Base-by-base conservation (phyloP, 495 filamentous ascomycete species). In the Thermothielavioides terrestris region DNA sequence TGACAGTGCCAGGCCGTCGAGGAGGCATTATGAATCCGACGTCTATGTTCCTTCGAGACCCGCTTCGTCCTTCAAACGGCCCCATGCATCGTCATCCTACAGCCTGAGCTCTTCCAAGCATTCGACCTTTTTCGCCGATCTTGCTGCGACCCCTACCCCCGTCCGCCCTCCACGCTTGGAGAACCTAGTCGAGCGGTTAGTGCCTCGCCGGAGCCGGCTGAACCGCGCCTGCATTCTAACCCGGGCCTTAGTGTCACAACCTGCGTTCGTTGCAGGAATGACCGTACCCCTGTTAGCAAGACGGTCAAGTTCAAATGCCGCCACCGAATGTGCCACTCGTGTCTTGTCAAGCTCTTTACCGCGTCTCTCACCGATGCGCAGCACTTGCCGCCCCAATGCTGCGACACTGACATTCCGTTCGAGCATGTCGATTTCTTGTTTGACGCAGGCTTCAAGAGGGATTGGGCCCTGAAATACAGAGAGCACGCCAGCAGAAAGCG, bases 301-400 rank as follows among this genome's bases (percentile, higher is more conserved):
- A 76, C 79, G 18, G 82, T 79, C 17, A 84, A 83, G 56, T 77
- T 90, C 34, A 73, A 77, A 49, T 94, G 88, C 59, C 77, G 76
- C 21, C 88, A 94, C 60, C 77, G 78, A 35, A 89, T 87, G 83
- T 94, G 88, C 63, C 68, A 83, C 46, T 58, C 74, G 9, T 94
- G 88, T 65, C 68, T 94, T 20, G 79, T 77, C 57, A 77, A 81
- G 17, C 75, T 80, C 53, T 94, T 92, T 63, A 78, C 69, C 20
- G 68, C 84, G 31, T 89, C 86, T 17, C 68, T 88, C 49, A 82
- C 73, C 30, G 84, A 90, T 61, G 84, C 86, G 1, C 75, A 79
- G 26, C 80, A 83, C 57, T 90, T 91, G 85, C 85, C 88, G 8
- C 88, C 88, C 0, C 77, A 69, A 55, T 94, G 88, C 57, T 94